Conservation (phyloP, 2,329 filamentous ascomycete genomes). For the Aspergillus pseudoviridinutans region DNA sequence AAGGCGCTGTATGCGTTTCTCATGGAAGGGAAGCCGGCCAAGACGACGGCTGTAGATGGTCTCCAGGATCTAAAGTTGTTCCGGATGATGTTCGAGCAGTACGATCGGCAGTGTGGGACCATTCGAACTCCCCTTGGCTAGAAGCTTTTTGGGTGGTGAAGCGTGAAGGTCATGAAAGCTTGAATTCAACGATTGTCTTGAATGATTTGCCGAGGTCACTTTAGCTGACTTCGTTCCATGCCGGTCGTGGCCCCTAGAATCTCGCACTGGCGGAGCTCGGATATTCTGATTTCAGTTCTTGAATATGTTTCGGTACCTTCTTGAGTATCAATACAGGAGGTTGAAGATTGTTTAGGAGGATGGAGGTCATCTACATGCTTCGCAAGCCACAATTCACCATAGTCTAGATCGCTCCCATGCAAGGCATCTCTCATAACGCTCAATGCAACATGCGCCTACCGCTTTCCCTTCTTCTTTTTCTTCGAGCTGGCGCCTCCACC, state of each 20-base stretch:
- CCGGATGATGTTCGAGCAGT: constrained; percentile 33
- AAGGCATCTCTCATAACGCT: constrained; percentile 10
- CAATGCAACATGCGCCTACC: constrained; percentile 23
- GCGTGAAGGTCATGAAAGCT: no score
- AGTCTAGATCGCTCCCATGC: constrained; percentile 4
- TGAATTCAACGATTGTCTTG: not conserved
- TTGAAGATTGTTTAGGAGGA: not conserved
- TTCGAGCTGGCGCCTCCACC: constrained; percentile 38
- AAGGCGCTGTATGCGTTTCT: constrained; percentile 35
- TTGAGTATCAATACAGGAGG: not conserved
- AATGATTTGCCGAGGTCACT: not conserved
- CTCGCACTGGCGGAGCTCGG: not conserved
- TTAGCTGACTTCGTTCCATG: not conserved
- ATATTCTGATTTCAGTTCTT: not conserved
- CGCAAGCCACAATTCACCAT: not conserved
- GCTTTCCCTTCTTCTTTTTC: constrained; percentile 53
- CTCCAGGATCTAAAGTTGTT: constrained; percentile 35
- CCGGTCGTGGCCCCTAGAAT: not conserved
- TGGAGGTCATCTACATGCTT: constrained; percentile 6
- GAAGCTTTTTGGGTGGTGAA: not conserved
- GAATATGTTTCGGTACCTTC: not conserved
- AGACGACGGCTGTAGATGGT: constrained; percentile 35
- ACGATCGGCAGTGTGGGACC: constrained; percentile 33
- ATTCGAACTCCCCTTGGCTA: constrained; percentile 32
- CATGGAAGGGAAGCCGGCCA: constrained; percentile 22